Conservation (phyloP, 331 rosid species). For the Erythrophleum ivorense region DNA sequence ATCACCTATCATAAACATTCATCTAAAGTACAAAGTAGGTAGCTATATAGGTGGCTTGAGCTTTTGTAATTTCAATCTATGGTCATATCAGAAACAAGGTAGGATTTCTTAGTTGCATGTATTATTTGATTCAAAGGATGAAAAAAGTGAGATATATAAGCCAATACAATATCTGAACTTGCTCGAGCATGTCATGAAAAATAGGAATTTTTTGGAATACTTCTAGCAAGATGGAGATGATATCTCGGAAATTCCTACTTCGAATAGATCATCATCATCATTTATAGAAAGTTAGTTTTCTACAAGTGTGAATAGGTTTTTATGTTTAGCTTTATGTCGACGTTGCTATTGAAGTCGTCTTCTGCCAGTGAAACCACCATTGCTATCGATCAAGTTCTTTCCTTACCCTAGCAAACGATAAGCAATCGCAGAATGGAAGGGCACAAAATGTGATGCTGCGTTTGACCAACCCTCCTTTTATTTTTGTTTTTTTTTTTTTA, state of each 20-base stretch:
- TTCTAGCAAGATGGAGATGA: conserved; percentile 5
- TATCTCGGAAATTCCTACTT: not conserved
- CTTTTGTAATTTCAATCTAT: not conserved
- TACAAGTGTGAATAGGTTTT: not conserved
- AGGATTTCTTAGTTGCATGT: not conserved
- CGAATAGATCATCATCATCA: not conserved
- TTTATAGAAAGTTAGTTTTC: not conserved
- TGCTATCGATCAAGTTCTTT: too few relatives aligned
- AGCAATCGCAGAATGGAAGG: too few relatives aligned
- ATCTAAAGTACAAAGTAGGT: not conserved
- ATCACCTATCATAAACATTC: not conserved
- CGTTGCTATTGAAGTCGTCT: too few relatives aligned
- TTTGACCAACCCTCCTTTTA: too few relatives aligned
- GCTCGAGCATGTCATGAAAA: conserved; percentile 6
- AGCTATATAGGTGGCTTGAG: not conserved
- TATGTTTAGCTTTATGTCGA: not conserved
- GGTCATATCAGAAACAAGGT: not conserved
- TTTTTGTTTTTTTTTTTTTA: too few relatives aligned
- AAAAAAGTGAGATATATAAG: not conserved
- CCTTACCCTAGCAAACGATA: too few relatives aligned
- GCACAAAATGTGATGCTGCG: too few relatives aligned
- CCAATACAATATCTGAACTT: not conserved
- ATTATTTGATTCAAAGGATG: not conserved
- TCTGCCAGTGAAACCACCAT: too few relatives aligned
- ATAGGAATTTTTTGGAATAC: not conserved